phyloP scores from a whole-genome alignment of 2,329 filamentous ascomycete genomes.

The Aureobasidium sp. region DNA sequence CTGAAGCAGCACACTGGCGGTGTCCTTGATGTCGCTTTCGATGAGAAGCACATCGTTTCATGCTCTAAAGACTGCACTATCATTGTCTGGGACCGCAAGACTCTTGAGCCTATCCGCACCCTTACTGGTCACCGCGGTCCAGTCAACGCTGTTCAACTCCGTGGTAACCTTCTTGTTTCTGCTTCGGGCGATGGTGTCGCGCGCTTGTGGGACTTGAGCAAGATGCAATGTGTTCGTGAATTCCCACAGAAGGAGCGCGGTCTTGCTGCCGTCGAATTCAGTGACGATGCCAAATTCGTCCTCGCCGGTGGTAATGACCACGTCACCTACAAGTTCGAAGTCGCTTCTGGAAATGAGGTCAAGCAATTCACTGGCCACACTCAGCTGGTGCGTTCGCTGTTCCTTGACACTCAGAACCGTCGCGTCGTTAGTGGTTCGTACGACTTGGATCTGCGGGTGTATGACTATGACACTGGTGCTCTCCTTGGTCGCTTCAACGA shows the following conservation, averaged over 20 bases:
- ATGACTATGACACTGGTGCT: slow-evolving; percentile 73
- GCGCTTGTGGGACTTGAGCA: slow-evolving; percentile 91
- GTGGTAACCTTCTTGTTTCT: slow-evolving; percentile 85
- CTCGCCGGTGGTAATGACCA: slow-evolving; percentile 93
- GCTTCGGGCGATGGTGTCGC: slow-evolving; percentile 90
- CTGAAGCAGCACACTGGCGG: slow-evolving; percentile 75
- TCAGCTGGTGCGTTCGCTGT: slow-evolving; percentile 78
- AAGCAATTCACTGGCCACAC: slow-evolving; percentile 76
- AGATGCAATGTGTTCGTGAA: slow-evolving; percentile 80
- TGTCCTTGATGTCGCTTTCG: slow-evolving; percentile 88
- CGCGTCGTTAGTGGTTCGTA: slow-evolving; percentile 89
- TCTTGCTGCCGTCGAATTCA: slow-evolving; percentile 92
- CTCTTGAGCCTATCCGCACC: slow-evolving; percentile 67
- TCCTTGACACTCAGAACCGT: slow-evolving; percentile 80
- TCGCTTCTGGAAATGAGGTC: slow-evolving; percentile 77
- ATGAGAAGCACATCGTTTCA: slow-evolving; percentile 86
- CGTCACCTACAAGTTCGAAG: slow-evolving; percentile 92
- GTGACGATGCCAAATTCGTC: slow-evolving; percentile 86
- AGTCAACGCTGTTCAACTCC: slow-evolving; percentile 92
- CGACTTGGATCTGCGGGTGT: slow-evolving; percentile 92
- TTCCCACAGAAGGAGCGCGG: slow-evolving; percentile 87
- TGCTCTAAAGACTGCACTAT: slow-evolving; percentile 95
- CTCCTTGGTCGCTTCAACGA: slow-evolving; percentile 79
- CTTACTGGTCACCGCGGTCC: slow-evolving; percentile 82
- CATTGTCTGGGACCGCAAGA: slow-evolving; percentile 85